phyloP scores from a whole-genome alignment of 139 green algal genomes.

The Haematococcus sp. region DNA sequence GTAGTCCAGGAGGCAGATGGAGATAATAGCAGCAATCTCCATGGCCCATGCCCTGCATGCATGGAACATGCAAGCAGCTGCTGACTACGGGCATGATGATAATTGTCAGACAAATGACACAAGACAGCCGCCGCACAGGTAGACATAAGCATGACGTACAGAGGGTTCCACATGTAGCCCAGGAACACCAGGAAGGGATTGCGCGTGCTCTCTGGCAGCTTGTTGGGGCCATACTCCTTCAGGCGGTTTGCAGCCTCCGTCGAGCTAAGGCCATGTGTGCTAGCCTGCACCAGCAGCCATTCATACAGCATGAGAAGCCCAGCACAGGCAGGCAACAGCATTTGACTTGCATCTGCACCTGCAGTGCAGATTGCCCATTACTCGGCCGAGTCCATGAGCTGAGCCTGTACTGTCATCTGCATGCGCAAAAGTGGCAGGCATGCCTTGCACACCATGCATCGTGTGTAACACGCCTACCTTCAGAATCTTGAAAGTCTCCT shows the following conservation, averaged over 20 bases:
- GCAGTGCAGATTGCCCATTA: background rate
- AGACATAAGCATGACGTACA: constrained; percentile 71
- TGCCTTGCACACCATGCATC: no score
- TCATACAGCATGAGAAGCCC: background rate
- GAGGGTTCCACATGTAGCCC: constrained; percentile 81
- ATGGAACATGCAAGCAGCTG: no score
- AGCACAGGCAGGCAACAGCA: background rate
- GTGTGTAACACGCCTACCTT: constrained; percentile 42
- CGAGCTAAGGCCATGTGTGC: constrained; percentile 42
- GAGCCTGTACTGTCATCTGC: background rate
- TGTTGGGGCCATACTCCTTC: constrained; percentile 75
- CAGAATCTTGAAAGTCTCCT: constrained; percentile 51
- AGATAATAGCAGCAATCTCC: constrained; percentile 69
- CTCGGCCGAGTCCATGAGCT: background rate
- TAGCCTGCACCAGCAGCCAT: constrained; percentile 24
- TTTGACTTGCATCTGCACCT: background rate
- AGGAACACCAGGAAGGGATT: constrained; percentile 69
- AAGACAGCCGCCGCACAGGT: constrained; percentile 37
- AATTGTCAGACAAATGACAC: background rate
- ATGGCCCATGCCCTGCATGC: constrained; percentile 8
- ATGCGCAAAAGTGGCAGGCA: background rate
- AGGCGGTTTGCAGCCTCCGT: constrained; percentile 56
- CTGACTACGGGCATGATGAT: no score
- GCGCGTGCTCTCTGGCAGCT: constrained; percentile 65
- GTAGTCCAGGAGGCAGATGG: constrained; percentile 79